Base-by-base conservation (phyloP, 2,329 filamentous ascomycete species). In the Laburnicola sp. region DNA sequence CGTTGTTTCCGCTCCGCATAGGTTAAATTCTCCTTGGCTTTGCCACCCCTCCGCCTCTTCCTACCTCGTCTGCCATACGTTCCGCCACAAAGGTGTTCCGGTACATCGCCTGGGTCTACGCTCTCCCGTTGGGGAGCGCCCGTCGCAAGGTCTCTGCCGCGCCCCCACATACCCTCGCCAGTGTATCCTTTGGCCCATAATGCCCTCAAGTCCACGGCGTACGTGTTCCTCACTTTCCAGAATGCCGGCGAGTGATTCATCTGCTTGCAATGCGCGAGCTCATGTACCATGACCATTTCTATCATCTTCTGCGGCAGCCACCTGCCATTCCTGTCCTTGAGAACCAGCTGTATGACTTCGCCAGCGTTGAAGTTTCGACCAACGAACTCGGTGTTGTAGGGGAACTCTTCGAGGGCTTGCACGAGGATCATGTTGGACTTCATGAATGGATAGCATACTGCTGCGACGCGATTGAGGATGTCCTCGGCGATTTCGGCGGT, bases 211-310 rank as follows among this genome's bases (percentile, higher is more conserved):
- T 90, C 82, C 6, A 78, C 79, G 1, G 88, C 86, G 65, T 88
- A 94, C 36, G 78, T 74, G 70, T 94, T 88, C 40, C 90, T 79
- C 16, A 92, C 86, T 7, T 82, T 81, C 90, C 91, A 96, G 65
- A 96, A 96, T 2, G 83, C 84, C 48, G 83, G 81, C 1, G 85
- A 87, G 69, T 96, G 91, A 70, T 96, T 95, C 91, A 96, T 96
- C 69, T 96, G 87, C 71, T 89, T 88, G 78, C 88, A 92, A 71
- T 95, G 90, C 2, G 90, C 90, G 27, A 95, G 77, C 65, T 94
- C 89, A 69, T 96, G 91, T 84, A 95, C 92, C 91, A 96, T 95
- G 59, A 95, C 89, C 88, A 94, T 93, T 73, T 94, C 89, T 11
- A 96, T 88, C 65, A 91, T 91, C 54, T 84, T 79, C 66, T 94